Percentiles rank a stretch among this genome's conserved stretches.
Evolutionary conservation across 169 alveolate genomes (phyloP).

Genomic region (Eimeria praecox): DNA sequence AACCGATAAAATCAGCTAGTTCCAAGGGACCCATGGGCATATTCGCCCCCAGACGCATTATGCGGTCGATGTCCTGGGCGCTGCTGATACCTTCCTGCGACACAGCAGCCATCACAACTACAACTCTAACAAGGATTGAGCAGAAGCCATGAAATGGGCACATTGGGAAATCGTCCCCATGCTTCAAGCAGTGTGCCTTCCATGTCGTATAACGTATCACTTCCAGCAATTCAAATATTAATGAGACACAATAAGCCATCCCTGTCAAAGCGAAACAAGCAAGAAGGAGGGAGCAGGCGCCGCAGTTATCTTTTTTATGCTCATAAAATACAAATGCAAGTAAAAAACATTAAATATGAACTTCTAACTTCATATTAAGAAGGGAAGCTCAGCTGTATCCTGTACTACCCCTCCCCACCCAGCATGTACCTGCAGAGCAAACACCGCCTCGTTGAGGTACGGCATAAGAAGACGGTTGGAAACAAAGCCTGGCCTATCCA

Average conservation of each 20-base stretch:
- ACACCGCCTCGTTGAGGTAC: conserved; percentile 93
- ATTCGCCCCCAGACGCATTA: conserved; percentile 94
- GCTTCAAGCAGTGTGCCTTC: neutral
- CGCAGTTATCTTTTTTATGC: too few relatives aligned
- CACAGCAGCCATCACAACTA: neutral
- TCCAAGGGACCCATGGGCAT: conserved; percentile 97
- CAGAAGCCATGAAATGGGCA: neutral
- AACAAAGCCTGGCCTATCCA: conserved; percentile 93
- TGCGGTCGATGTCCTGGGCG: conserved; percentile 92
- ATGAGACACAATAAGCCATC: too few relatives aligned
- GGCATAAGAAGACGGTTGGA: conserved; percentile 95
- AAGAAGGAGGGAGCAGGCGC: neutral
- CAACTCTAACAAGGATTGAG: neutral
- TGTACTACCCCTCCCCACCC: neutral
- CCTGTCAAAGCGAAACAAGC: neutral
- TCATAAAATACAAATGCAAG: too few relatives aligned
- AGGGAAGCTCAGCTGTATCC: too few relatives aligned
- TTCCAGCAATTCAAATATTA: neutral
- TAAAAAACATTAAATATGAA: too few relatives aligned
- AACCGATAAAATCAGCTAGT: conserved; percentile 95
- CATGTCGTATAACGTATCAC: neutral
- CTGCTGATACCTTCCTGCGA: conserved; percentile 89
- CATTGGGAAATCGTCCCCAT: neutral
- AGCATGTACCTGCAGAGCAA: conserved; percentile 37
- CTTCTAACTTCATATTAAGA: too few relatives aligned